Evolutionary conservation across 768 basidiomycete genomes (phyloP), one percentile per base, ranked within the genome.

Genomic region (Mycena amicta): DNA sequence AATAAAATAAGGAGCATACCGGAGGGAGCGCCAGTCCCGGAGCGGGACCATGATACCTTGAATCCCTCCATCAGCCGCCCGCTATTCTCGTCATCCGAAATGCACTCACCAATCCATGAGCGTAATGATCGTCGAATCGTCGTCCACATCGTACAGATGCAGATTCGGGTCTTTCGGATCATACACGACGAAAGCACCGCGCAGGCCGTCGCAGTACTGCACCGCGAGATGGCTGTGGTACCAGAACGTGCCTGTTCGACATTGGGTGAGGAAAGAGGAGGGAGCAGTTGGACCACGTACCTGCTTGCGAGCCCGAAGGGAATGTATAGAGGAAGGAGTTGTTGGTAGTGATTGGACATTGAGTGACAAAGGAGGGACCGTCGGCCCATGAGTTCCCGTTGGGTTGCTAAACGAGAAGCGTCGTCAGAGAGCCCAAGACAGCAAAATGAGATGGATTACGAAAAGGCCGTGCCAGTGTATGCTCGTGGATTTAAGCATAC

Each of bases 401-500:
- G 51, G 68, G 66, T 66, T 66, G n/a, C n/a, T n/a, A n/a, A n/a
- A n/a, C n/a, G n/a, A n/a, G n/a, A n/a, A n/a, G n/a, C n/a, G n/a
- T n/a, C n/a, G n/a, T n/a, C n/a, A n/a, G n/a, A n/a, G n/a, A n/a
- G n/a, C n/a, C n/a, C n/a, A n/a, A n/a, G n/a, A n/a, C n/a, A n/a
- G n/a, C n/a, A n/a, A n/a, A n/a, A n/a, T n/a, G n/a, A n/a, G n/a
- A n/a, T n/a, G n/a, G n/a, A n/a, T n/a, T n/a, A n/a, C 29, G 15
- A 20, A 46, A 8, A 27, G 22, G 5, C 13, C 58, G 74, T 56
- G 13, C 77, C 79, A 29, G 80, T 69, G 8, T 71, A 74, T 27
- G 78, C 80, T 5, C 61, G 66, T 45, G 69, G 69, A 22, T 18
- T 8, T 37, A 18, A 71, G 59, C 79, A 81, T 76, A 1, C 71